phyloP scores from a whole-genome alignment of 192 early-diverging fungal species.

The Entophlyctis helioformis region DNA sequence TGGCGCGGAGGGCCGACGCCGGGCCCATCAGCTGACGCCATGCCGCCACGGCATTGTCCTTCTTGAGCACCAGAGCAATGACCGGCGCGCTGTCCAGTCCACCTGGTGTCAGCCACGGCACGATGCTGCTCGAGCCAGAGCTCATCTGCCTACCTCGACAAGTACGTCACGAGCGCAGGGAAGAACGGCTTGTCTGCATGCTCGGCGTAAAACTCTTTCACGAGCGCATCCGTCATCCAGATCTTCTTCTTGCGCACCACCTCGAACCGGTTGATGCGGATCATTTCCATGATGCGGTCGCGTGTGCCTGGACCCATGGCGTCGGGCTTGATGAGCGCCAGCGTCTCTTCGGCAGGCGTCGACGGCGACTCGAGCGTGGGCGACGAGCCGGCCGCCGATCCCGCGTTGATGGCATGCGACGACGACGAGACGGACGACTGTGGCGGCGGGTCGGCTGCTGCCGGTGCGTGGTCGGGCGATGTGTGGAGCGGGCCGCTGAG shows the following conservation, averaged over 20 bases:
- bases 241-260: conserved; percentile 30
- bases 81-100: conserved; percentile 24
- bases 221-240: conserved; percentile 34
- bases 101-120: too few species aligned
- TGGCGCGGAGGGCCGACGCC: conserved; percentile 27
- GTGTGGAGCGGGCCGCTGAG: too few species aligned
- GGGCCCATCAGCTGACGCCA: conserved; percentile 49
- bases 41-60: conserved; percentile 30
- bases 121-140: too few species aligned
- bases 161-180: conserved; percentile 24
- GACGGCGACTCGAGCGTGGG: too few species aligned
- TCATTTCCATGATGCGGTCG: conserved; percentile 28
- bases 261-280: conserved; percentile 34
- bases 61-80: conserved; percentile 30
- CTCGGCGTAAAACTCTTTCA: conserved; percentile 40
- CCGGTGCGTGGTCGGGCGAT: too few species aligned
- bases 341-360: conserved; percentile 28
- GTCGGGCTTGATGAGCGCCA: conserved; percentile 54
- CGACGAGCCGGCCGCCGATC: too few species aligned
- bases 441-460: too few species aligned
- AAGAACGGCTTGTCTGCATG: conserved; percentile 36
- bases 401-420: too few species aligned
- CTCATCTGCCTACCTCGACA: conserved; percentile 28
- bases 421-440: too few species aligned
- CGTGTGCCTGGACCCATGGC: conserved; percentile 35